Base-by-base conservation (phyloP, 495 filamentous ascomycete species). In the Glarea lozoyensis region DNA sequence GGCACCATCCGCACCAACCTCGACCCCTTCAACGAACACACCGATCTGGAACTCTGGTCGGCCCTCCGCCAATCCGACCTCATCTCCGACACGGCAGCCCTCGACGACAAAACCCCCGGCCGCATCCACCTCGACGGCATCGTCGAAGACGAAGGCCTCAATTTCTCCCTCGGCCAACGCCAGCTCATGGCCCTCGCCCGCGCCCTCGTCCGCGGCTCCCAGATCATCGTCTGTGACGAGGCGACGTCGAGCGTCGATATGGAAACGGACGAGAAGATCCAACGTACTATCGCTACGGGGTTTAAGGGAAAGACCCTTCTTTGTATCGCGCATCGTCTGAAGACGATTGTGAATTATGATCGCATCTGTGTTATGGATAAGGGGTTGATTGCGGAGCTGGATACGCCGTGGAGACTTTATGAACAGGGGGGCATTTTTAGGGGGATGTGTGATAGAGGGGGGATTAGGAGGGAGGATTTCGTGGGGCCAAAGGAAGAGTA, bases 221-320 rank as follows among this genome's bases (percentile, higher is more conserved):
- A 84, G 52, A 95, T 96, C 63, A 95, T 96, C 53, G 80, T 98
- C 37, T 94, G 88, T 62, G 90, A 98, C 66, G 92, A 96, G 63
- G 90, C 92, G 0, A 98, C 90, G 0, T 86, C 79, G 3, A 83
- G 77, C 3, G 88, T 98, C 4, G 90, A 98, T 62, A 89, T 96
- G 64, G 90, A 94, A 59, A 98, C 92, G 10, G 90, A 98, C 50
- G 78, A 85, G 63, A 89, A 88, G 72, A 95, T 98, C 60, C 92
- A 98, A 66, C 66, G 67, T 32, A 94, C 90, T 4, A 96, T 98
- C 61, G 81, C 84, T 1, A 72, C 75, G 12, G 92, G 82, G 0
- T 98, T 98, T 65, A 70, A 75, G 44, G 92, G 88, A 29, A 86
- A 82, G 70, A 98, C 90, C 30, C 57, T 98, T 45, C 66, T 98